Base-by-base conservation (phyloP, 805 yeast species). In the Saccharomycopsis sp. region DNA sequence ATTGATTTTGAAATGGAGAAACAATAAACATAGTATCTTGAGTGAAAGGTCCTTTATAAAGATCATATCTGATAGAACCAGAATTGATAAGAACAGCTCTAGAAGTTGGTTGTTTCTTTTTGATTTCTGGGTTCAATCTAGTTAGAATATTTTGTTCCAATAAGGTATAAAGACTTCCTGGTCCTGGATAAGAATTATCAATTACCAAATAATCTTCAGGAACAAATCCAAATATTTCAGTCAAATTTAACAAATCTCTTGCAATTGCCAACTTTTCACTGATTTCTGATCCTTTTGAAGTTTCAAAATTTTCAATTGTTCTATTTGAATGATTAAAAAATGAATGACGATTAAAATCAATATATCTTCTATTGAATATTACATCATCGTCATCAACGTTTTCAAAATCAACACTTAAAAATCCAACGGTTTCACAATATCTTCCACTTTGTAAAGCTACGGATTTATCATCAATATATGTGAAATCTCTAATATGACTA, bases 381-480 rank as follows among this genome's bases (percentile, higher is more conserved):
- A 63, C 59, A 3, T 36, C 26, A 34, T 53, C 41, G 1, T 49
- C 36, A 21, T 57, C 38, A 2, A 15, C 34, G n/a, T 38, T 34
- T 29, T 28, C 21, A 20, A 41, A 45, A 45, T 69, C 63, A 18
- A 86, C 61, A 20, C 94, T 74, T 10, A 81, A 58, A 70, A 87
- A 89, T 0, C 97, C 97, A n/a, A 83, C 71, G 0, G 97, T 89
- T 56, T 89, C 97, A 53, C 94, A 74, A 55, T 83, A 89, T 37
- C 96, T 66, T 0, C 97, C 97, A 55, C 95, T 83, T 61, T 89
- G 95, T n/a, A 89, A 59, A 0, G 79, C 96, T 0, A 83, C 75
- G 19, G 88, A 70, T 36, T 61, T 62, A 2, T 64, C 60, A 53
- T 89, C 97, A 37, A 77, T 64, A 3, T 73, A 62, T 5, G 74